Conservation (phyloP, 2,329 filamentous ascomycete species). For the Monosporascus ibericus region DNA sequence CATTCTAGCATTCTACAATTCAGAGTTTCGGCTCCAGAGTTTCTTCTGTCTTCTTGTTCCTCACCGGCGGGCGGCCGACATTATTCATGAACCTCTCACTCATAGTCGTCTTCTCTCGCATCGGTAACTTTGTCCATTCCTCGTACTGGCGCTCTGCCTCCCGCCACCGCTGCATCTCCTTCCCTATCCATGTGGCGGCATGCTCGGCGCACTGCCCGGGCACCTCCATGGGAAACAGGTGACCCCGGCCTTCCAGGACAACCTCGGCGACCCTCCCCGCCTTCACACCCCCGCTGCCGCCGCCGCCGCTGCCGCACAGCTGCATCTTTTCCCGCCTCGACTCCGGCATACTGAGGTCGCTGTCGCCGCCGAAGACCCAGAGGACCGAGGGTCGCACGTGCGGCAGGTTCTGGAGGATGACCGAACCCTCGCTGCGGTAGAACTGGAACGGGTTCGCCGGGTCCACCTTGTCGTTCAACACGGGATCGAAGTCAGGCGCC, state of each 20-base stretch:
- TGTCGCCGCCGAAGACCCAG: constrained; percentile 62
- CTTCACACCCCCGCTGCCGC: constrained; percentile 60
- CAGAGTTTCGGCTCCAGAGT: constrained; percentile 14
- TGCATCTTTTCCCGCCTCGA: constrained; percentile 53
- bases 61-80: constrained; percentile 27
- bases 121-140: constrained; percentile 45
- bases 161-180: constrained; percentile 53
- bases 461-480: constrained; percentile 27
- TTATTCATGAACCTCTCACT: constrained; percentile 51
- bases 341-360: constrained; percentile 46
- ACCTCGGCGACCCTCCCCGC: constrained; percentile 63
- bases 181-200: constrained; percentile 49
- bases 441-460: constrained; percentile 43
- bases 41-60: constrained; percentile 6
- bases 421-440: constrained; percentile 60
- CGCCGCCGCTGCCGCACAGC: constrained; percentile 57
- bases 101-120: constrained; percentile 49
- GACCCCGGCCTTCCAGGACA: constrained; percentile 60
- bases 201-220: constrained; percentile 59
- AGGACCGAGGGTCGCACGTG: constrained; percentile 58
- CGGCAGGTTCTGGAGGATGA: constrained; percentile 51
- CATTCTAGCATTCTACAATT: neutral
- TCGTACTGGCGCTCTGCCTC: constrained; percentile 50
- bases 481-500: constrained; percentile 40
- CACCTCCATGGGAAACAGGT: constrained; percentile 79